Evolutionary conservation across 1,139 yeast species (phyloP).

Genomic region (Kluyveromyces sp.): DNA sequence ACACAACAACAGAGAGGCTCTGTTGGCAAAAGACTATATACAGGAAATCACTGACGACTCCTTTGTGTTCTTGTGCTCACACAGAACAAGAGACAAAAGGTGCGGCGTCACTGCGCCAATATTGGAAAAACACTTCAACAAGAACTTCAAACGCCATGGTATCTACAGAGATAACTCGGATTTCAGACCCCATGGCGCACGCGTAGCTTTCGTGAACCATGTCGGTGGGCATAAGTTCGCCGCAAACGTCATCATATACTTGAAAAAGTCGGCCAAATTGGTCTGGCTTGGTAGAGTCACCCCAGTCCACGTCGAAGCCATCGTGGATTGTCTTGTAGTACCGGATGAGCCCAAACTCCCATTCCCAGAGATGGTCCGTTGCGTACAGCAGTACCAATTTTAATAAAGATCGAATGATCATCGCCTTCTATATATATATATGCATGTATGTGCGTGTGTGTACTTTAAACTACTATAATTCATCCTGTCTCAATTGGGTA

Average conservation of each 20-base stretch:
- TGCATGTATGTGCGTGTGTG: too few species aligned
- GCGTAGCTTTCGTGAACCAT: constrained; percentile 66
- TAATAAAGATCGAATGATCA: constrained; percentile 14
- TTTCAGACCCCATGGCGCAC: constrained; percentile 63
- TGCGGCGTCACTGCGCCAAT: constrained; percentile 96
- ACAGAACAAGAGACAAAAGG: constrained; percentile 80
- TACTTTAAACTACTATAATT: neutral
- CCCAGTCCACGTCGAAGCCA: constrained; percentile 66
- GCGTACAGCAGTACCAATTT: constrained; percentile 24
- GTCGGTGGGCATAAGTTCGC: constrained; percentile 94
- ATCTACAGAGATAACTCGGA: constrained; percentile 70
- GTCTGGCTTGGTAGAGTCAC: constrained; percentile 84
- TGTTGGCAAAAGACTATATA: constrained; percentile 21
- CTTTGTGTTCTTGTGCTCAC: constrained; percentile 76
- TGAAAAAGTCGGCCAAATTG: constrained; percentile 57
- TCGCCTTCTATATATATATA: too few species aligned
- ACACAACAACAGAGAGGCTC: constrained; percentile 16
- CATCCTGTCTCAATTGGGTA: neutral
- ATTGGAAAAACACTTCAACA: constrained; percentile 70
- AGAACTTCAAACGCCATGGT: constrained; percentile 61
- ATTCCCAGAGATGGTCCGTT: constrained; percentile 29
- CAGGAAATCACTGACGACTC: constrained; percentile 41
- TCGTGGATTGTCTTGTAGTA: constrained; percentile 49
- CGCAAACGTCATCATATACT: constrained; percentile 76
- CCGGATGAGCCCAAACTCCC: constrained; percentile 25